Evolutionary conservation across 768 basidiomycete genomes (phyloP).

Genomic region (Pleurotus cornucopiae): DNA sequence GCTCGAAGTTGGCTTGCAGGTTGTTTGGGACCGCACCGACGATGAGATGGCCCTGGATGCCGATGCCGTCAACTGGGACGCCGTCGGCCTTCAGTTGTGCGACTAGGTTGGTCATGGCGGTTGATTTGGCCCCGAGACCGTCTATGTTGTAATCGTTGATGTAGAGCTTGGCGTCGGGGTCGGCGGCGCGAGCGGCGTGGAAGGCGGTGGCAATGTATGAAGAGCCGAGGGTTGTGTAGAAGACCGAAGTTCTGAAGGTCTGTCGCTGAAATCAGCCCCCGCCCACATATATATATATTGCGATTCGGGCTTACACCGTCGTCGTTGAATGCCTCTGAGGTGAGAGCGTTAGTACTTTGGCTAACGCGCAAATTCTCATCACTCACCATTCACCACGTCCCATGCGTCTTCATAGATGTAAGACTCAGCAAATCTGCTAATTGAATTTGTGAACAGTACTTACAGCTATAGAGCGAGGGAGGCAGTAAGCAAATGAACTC

Average conservation of each 20-base stretch:
- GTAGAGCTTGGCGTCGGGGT: slow-evolving; percentile 54
- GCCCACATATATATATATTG: background rate
- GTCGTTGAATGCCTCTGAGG: slow-evolving; percentile 51
- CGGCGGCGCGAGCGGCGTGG: slow-evolving; percentile 46
- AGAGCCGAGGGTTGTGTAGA: slow-evolving; percentile 46
- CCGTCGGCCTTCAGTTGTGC: slow-evolving; percentile 39
- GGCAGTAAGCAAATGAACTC: background rate
- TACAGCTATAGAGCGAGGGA: background rate
- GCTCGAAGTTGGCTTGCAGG: slow-evolving; percentile 42
- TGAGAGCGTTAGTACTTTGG: too few species aligned
- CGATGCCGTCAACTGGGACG: slow-evolving; percentile 58
- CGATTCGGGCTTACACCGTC: slow-evolving; percentile 29
- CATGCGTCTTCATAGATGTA: slow-evolving; percentile 29
- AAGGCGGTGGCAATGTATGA: slow-evolving; percentile 51
- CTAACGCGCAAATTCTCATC: background rate
- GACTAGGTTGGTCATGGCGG: slow-evolving; percentile 51
- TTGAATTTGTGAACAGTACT: slow-evolving; percentile 13
- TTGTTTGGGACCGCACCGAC: slow-evolving; percentile 50
- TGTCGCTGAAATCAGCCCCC: background rate
- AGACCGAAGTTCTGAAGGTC: slow-evolving; percentile 47
- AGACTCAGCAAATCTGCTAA: slow-evolving; percentile 6
- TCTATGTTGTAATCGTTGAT: slow-evolving; percentile 29
- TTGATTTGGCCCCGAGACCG: slow-evolving; percentile 45
- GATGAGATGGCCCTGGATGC: slow-evolving; percentile 57
- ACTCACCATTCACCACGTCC: slow-evolving; percentile 49